Base-by-base conservation (phyloP, 768 basidiomycete species). In the Daedalea quercina region DNA sequence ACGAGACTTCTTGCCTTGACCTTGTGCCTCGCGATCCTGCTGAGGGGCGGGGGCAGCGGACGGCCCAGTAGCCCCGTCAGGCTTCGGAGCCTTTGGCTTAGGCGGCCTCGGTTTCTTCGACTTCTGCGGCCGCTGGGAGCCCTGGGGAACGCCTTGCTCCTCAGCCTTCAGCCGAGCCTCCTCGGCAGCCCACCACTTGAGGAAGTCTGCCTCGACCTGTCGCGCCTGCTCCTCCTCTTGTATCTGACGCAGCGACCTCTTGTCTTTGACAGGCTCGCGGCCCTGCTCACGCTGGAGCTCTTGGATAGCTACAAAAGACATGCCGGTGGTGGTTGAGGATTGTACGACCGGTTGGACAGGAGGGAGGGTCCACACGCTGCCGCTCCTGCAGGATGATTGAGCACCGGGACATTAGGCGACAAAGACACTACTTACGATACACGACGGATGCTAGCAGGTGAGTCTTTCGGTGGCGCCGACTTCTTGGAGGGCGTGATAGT, bases 131-230 rank as follows among this genome's bases (percentile, higher is more conserved):
- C 50, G 50, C 26, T 51, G 25, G 22, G 49, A 3, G 9, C 9
- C 23, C 11, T 19, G 31, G 20, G 44, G 26, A 6, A 51, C 52
- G 15, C 41, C 44, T 35, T 45, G 50, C 50, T 73, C 71, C 65
- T 87, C 84, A 31, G 71, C 57, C 57, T 69, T 75, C n/a, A 89
- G 65, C 15, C 87, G 74, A 60, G 79, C 82, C 66, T 92, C 90
- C 67, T 95, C 94, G 7, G 76, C 82, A 1, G 80, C 73, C 91
- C 93, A 96, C 94, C 94, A 96, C 59, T 73, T 78, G 66, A 94
- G 66, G 64, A 96, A 97, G 54, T 89, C 88, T 3, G 73, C 81
- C 67, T 94, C 91, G 46, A 74, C 76, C 55, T 76, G 80, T 24
- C 75, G 74, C 40, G 76, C 79, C 31, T 70, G 72, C 64, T 94